Percentiles rank a stretch among this genome's conserved stretches.
Evolutionary conservation across 2,329 filamentous ascomycete species (phyloP).

Genomic region (Parastagonospora nodorum): DNA sequence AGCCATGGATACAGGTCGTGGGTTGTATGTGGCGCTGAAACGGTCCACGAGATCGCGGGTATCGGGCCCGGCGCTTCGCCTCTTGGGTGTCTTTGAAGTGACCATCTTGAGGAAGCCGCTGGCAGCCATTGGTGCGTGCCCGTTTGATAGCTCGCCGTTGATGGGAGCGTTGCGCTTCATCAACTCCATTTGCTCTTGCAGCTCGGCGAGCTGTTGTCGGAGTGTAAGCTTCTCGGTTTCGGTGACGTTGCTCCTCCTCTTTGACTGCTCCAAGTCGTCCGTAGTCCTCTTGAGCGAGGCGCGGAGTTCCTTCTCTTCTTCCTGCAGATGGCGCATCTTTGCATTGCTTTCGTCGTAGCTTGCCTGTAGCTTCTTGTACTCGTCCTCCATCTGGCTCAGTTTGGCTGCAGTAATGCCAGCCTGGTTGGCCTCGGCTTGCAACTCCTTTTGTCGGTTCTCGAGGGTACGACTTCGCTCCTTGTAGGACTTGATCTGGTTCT

Average conservation of each 20-base stretch:
- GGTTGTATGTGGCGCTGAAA: conserved; percentile 91
- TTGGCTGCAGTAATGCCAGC: conserved; percentile 93
- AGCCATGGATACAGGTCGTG: conserved; percentile 95
- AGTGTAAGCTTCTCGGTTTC: conserved; percentile 86
- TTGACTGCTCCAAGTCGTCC: conserved; percentile 79
- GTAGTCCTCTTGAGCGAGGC: conserved; percentile 81
- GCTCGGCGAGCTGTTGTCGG: conserved; percentile 83
- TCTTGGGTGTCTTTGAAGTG: conserved; percentile 94
- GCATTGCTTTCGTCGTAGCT: conserved; percentile 88
- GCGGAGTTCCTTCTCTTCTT: conserved; percentile 85
- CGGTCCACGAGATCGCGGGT: conserved; percentile 78
- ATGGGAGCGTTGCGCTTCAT: conserved; percentile 78
- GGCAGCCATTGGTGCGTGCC: conserved; percentile 56
- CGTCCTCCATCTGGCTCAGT: conserved; percentile 88
- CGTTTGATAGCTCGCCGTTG: conserved; percentile 71
- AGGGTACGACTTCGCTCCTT: conserved; percentile 88
- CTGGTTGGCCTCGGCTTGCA: conserved; percentile 96
- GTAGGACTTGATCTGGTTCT: conserved; percentile 94
- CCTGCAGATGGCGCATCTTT: conserved; percentile 92
- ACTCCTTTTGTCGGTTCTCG: conserved; percentile 87
- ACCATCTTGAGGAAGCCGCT: conserved; percentile 95
- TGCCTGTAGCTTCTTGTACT: conserved; percentile 88
- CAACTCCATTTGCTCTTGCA: conserved; percentile 90
- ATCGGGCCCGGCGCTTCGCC: conserved; percentile 88
- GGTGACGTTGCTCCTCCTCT: conserved; percentile 72